Percentiles rank a stretch among this genome's conserved stretches.
phyloP scores from a whole-genome alignment of 768 basidiomycete genomes.

The Gymnopilus junonius region DNA sequence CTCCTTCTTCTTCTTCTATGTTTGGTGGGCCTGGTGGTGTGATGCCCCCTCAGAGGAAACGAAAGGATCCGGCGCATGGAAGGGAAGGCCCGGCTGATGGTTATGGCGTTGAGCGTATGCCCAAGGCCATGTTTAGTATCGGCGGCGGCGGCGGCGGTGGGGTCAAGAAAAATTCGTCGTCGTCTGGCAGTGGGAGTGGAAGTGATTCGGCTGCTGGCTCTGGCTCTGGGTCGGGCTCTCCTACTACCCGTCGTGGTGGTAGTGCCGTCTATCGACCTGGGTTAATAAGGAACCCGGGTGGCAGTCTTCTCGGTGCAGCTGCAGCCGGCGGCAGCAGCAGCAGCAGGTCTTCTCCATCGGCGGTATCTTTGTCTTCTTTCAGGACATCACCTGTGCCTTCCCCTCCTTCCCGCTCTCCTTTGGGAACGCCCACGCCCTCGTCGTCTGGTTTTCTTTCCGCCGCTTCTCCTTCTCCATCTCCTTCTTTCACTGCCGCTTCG shows the following conservation, averaged over 20 bases:
- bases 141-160: slow-evolving; percentile 1
- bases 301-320: not conserved
- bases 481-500: not conserved
- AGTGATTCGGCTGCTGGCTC: slow-evolving; percentile 11
- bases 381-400: slow-evolving; percentile 4
- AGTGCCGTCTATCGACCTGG: not conserved
- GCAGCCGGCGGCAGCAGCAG: too few relatives aligned
- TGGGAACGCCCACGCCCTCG: not conserved
- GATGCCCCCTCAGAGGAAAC: slow-evolving; percentile 9
- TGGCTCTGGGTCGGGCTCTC: too few relatives aligned
- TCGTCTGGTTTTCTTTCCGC: too few relatives aligned
- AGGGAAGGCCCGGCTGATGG: not conserved
- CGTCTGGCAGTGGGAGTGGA: slow-evolving; percentile 16
- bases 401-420: not conserved
- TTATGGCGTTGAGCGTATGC: not conserved
- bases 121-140: slow-evolving; percentile 16
- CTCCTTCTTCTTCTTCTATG: not conserved
- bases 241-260: not conserved
- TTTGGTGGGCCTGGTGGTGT: slow-evolving; percentile 2
- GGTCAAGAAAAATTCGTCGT: slow-evolving; percentile 6
- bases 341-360: not conserved
- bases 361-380: not conserved
- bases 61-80: not conserved
- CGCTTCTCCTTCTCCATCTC: too few relatives aligned
- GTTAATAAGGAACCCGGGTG: not conserved